Percentiles rank a stretch among this genome's conserved stretches.
Conservation (phyloP, 768 basidiomycete species). For the Leccinum variicolor region DNA sequence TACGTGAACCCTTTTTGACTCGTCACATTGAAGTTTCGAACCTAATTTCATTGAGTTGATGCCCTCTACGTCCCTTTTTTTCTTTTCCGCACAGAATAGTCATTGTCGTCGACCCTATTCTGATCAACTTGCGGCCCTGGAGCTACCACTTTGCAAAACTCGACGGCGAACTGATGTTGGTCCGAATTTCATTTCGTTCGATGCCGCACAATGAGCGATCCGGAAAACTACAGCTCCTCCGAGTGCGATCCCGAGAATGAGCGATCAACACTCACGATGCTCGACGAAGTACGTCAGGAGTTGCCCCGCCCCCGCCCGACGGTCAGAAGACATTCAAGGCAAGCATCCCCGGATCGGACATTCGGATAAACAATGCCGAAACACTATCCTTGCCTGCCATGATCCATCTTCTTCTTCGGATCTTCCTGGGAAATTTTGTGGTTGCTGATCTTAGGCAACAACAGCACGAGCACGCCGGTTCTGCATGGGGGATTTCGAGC, state of each 20-base stretch:
- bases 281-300: slow-evolving; percentile 47
- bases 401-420: background rate
- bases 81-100: slow-evolving; percentile 53
- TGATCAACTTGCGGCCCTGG: slow-evolving; percentile 24
- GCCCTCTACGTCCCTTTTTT: background rate
- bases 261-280: slow-evolving; percentile 52
- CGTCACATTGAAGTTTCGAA: slow-evolving; percentile 15
- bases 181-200: background rate
- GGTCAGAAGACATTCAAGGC: slow-evolving; percentile 66
- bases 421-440: background rate
- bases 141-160: background rate
- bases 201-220: slow-evolving; percentile 69
- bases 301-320: slow-evolving; percentile 53
- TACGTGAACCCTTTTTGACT: slow-evolving; percentile 27
- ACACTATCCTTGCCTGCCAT: background rate
- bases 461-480: slow-evolving; percentile 37
- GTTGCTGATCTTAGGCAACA: background rate
- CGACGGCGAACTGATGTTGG: slow-evolving; percentile 1
- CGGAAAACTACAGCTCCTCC: slow-evolving; percentile 47
- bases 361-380: background rate
- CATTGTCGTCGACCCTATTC: slow-evolving; percentile 76
- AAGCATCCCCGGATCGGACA: background rate
- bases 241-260: slow-evolving; percentile 57
- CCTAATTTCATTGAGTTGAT: background rate
- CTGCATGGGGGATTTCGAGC: slow-evolving; percentile 77